Evolutionary conservation across 352 stramenopile genomes (phyloP).

Genomic region (Phytophthora colocasiae): DNA sequence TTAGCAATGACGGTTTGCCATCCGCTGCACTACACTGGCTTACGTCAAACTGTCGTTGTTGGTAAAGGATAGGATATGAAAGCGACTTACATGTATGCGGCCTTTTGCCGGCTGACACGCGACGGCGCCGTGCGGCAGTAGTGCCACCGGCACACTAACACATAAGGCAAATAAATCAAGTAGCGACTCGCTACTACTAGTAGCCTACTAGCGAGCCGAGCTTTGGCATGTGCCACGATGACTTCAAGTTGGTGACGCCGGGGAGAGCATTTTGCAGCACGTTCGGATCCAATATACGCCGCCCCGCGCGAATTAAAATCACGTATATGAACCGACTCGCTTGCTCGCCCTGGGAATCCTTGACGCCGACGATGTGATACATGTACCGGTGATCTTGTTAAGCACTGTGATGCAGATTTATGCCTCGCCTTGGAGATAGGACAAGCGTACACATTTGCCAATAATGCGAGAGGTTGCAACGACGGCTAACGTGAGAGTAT

Average conservation of each 20-base stretch:
- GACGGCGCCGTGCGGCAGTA: neutral
- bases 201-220: neutral
- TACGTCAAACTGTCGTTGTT: constrained; percentile 8
- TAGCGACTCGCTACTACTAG: neutral
- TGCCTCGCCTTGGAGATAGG: neutral
- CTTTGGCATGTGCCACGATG: neutral
- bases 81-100: neutral
- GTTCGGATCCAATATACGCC: neutral
- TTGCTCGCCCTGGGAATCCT: neutral
- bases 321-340: neutral
- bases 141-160: neutral
- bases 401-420: neutral
- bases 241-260: constrained; percentile 4
- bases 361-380: neutral
- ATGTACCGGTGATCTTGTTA: constrained; percentile 2
- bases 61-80: neutral
- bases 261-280: constrained; percentile 4
- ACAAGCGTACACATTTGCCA: neutral
- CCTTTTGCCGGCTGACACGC: neutral
- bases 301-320: constrained; percentile 4
- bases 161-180: neutral
- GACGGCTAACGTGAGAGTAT: neutral
- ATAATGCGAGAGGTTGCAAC: neutral
- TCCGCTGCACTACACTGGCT: neutral
- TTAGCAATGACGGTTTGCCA: neutral